Evolutionary conservation across 129 eudicot genomes (phyloP), one percentile per base, ranked within the genome.

Genomic region (Artemisia argyi): DNA sequence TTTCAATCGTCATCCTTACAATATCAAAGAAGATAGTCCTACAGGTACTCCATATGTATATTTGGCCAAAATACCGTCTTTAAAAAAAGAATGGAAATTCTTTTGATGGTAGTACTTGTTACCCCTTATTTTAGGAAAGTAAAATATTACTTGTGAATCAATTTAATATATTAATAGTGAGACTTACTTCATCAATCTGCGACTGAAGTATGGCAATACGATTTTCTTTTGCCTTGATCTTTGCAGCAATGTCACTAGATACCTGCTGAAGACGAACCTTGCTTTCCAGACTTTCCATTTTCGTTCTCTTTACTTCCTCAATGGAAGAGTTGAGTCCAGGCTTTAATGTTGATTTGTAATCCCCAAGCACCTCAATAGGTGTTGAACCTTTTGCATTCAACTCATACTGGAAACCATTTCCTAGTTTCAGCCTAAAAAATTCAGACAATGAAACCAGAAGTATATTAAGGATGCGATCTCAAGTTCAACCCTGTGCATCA

Each of bases 341-440:
- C 74, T 83, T 87, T 12, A 95, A 68, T 20, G 80, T 83, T 69
- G 88, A 68, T 64, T 91, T 95, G 81, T 84, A 90, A 78, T 95
- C 91, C 64, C 97, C 97, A 77, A 95, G 69, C 68, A 90, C 89
- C 79, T 90, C 98, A 46, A 84, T 72, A 56, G 88, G 84, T 17
- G 96, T 20, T 20, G 22, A 20, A 20, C 22, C 22, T 20, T 20
- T 20, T 20, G 22, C 22, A 20, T 20, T 20, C 22, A 20, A 20
- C 22, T 20, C 0, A 20, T 20, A 20, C 22, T 20, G 22, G 22
- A 20, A 20, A 20, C 22, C 1, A 20, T 20, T 20, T 20, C 22
- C 22, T 20, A 20, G 22, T 20, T 20, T 20, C 22, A 20, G 22
- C 0, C 22, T 20, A 20, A 20, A 20, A 20, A 0, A 20, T 20